Conservation (phyloP, 768 basidiomycete species). For the Lentinula boryana region DNA sequence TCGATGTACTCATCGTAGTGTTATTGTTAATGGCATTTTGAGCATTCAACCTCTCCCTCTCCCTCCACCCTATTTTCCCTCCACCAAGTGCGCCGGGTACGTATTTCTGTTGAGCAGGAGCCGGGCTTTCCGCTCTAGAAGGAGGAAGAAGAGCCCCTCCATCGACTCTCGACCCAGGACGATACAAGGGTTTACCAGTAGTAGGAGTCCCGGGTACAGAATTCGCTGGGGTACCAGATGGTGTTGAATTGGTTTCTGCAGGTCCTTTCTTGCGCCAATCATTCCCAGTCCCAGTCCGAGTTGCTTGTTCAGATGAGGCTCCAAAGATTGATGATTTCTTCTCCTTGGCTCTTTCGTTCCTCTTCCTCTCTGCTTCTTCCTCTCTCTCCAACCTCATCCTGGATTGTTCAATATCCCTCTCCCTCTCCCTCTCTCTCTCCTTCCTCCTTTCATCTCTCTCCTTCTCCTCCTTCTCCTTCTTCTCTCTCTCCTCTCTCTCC, state of each 20-base stretch:
- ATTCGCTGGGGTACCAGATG: neutral
- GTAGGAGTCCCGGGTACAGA: slow-evolving; percentile 22
- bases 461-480: neutral
- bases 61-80: slow-evolving; percentile 47
- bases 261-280: slow-evolving; percentile 11
- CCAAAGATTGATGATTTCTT: slow-evolving; percentile 2
- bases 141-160: slow-evolving; percentile 12
- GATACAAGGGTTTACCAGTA: slow-evolving; percentile 25
- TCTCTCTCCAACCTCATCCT: slow-evolving; percentile 60
- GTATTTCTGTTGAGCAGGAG: slow-evolving; percentile 38
- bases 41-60: slow-evolving; percentile 12
- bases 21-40: slow-evolving; percentile 20
- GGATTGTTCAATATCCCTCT: slow-evolving; percentile 46
- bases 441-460: slow-evolving; percentile 54
- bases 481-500: neutral
- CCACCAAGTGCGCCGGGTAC: slow-evolving; percentile 32
- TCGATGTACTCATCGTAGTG: slow-evolving; percentile 8
- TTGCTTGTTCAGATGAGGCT: too few relatives aligned
- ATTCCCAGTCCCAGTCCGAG: slow-evolving; percentile 4
- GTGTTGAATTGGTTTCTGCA: neutral
- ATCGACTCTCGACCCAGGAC: too few relatives aligned
- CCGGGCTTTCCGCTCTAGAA: slow-evolving; percentile 49
- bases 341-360: slow-evolving; percentile 26
- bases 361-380: slow-evolving; percentile 58
- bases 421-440: slow-evolving; percentile 47